Base-by-base conservation (phyloP, 441 rosid genomes). In the Dalechampia spathulata region DNA sequence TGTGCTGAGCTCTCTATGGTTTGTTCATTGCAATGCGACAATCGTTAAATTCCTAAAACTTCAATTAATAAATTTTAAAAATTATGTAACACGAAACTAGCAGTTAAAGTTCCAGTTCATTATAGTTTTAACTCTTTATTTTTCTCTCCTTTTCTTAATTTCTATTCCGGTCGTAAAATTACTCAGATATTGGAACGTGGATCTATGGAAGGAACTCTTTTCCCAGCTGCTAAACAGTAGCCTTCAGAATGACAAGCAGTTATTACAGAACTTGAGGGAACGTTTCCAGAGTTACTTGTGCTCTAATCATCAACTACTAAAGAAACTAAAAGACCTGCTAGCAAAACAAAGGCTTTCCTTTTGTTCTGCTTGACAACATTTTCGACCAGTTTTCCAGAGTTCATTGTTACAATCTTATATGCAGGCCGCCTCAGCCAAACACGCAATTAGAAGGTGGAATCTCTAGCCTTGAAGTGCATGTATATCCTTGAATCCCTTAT, bases 101-200 rank as follows among this genome's bases (percentile, higher is more conserved):
- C 4, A 15, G 36, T 46, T 14, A 19, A 14, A 1, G 3, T 10
- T 27, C 11, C 21, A 30, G 32, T 19, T 44, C 20, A 20, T 23
- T 11, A 5, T 41, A 30, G 4, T 1, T 19, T 19, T 13, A 12
- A 0, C 23, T 40, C 6, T 6, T 34, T 20, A 9, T 59, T 37
- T 11, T 45, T 48, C 7, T 16, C n/a, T 17, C 38, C 17, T n/a
- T 28, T 16, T 27, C 16, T 28, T 34, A 41, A 39, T 26, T 23
- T 15, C 2, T 2, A 20, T 21, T 45, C 12, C 36, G 40, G 22
- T 23, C 48, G 20, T 39, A 15, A 41, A 26, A 63, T 41, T 28
- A 36, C 49, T 47, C 87, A 86, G 98, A 63, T 92, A 92, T 52
- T 92, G 96, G 96, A 86, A 81, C 40, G 80, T 75, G 20, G 78